Conservation (phyloP, 1,284 basidiomycete genomes). For the Cerioporus squamosus region DNA sequence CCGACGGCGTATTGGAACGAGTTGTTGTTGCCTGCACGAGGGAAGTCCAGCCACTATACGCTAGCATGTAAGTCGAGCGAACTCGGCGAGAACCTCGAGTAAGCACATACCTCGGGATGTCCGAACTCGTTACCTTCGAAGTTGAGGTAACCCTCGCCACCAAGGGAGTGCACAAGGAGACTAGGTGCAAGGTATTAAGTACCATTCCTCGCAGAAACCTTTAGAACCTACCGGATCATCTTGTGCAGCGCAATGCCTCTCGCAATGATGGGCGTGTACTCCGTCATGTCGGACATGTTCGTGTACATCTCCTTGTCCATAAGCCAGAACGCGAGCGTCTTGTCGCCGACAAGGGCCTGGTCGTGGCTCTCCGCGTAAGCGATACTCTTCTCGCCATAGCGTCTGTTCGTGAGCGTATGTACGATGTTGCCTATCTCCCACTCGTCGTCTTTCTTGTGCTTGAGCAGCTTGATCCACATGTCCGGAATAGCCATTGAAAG, state of each 20-base stretch:
- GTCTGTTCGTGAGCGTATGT: slow-evolving; percentile 89
- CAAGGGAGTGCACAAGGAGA: slow-evolving; percentile 88
- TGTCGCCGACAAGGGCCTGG: slow-evolving; percentile 97
- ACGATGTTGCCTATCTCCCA: slow-evolving; percentile 93
- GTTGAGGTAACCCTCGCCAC: slow-evolving; percentile 97
- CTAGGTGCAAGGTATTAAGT: slow-evolving; percentile 45
- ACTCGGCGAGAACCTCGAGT: neutral
- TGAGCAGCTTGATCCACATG: slow-evolving; percentile 99
- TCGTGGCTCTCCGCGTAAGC: slow-evolving; percentile 98
- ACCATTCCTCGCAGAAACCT: neutral
- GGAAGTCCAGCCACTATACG: slow-evolving; percentile 95
- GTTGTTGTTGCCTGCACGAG: slow-evolving; percentile 91
- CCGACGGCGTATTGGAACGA: slow-evolving; percentile 96
- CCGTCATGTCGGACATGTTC: slow-evolving; percentile 91
- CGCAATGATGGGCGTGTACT: slow-evolving; percentile 87
- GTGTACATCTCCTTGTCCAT: slow-evolving; percentile 99
- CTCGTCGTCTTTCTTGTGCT: slow-evolving; percentile 86
- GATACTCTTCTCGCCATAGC: slow-evolving; percentile 90
- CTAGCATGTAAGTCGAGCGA: slow-evolving; percentile 1
- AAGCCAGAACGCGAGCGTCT: slow-evolving; percentile 98
- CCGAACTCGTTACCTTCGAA: slow-evolving; percentile 99
- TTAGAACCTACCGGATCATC: slow-evolving; percentile 86
- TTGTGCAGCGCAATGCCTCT: slow-evolving; percentile 94
- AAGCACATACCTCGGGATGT: slow-evolving; percentile 86
- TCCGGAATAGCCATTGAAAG: slow-evolving; percentile 98